Conservation (phyloP, 108 stramenopile species). For the Epipyxis sp. region DNA sequence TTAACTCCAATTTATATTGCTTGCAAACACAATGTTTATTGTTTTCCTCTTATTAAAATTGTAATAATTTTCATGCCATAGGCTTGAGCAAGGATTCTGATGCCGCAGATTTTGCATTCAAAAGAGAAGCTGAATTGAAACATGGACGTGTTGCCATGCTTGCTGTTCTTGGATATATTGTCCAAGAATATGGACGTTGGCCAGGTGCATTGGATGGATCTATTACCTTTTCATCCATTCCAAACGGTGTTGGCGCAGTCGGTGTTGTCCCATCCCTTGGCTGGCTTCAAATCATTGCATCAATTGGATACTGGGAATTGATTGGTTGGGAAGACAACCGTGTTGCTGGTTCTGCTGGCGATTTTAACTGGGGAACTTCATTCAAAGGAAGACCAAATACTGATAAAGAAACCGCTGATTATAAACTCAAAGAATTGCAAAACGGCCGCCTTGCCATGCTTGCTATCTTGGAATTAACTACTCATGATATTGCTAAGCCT, state of each 20-base stretch:
- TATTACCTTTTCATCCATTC: slow-evolving; percentile 70
- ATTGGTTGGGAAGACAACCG: slow-evolving; percentile 20
- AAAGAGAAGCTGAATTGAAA: slow-evolving; percentile 53
- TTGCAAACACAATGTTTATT: too few relatives aligned
- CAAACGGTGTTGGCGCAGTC: slow-evolving; percentile 73
- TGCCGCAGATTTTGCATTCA: slow-evolving; percentile 48
- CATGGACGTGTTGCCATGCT: slow-evolving; percentile 56
- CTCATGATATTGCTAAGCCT: slow-evolving; percentile 31
- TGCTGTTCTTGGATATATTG: slow-evolving; percentile 49
- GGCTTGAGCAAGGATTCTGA: slow-evolving; percentile 45
- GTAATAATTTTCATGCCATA: too few relatives aligned
- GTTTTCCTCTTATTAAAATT: too few relatives aligned
- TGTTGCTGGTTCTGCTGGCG: background rate
- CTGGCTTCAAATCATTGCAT: slow-evolving; percentile 69
- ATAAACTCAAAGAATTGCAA: slow-evolving; percentile 43
- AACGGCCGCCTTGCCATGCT: slow-evolving; percentile 41
- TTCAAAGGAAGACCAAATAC: background rate
- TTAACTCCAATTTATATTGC: too few relatives aligned
- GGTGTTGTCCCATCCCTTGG: slow-evolving; percentile 65
- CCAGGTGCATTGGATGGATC: slow-evolving; percentile 49
- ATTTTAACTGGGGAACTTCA: background rate
- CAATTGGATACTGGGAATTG: slow-evolving; percentile 52
- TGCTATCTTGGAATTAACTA: slow-evolving; percentile 34
- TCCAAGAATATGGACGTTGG: slow-evolving; percentile 39
- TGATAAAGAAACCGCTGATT: background rate